phyloP scores from a whole-genome alignment of 2,329 filamentous ascomycete species.

The Niveomyces coronatus region DNA sequence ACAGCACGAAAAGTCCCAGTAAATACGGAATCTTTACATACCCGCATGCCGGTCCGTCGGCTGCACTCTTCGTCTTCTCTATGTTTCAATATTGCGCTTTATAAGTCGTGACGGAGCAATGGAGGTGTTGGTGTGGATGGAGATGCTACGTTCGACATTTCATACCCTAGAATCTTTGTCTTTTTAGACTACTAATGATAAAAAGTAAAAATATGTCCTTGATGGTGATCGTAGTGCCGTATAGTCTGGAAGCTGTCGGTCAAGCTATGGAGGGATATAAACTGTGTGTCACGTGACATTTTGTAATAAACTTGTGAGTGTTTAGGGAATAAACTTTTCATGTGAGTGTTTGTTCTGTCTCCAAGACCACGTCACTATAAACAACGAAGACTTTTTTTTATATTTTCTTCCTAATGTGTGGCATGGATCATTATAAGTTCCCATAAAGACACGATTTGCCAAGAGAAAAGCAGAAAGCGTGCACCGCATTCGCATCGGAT shows the following conservation, averaged over 20 bases:
- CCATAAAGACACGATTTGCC: too few relatives aligned
- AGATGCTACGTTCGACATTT: conserved; percentile 21
- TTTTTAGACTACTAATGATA: conserved; percentile 34
- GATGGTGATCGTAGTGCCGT: background rate
- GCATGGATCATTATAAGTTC: too few relatives aligned
- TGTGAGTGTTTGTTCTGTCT: too few relatives aligned
- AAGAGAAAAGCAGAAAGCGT: too few relatives aligned
- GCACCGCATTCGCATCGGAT: too few relatives aligned
- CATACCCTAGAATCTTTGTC: conserved; percentile 26
- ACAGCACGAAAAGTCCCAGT: conserved; percentile 81
- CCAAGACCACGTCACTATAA: too few relatives aligned
- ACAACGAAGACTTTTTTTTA: too few relatives aligned
- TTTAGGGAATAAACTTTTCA: too few relatives aligned
- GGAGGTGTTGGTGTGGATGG: conserved; percentile 24
- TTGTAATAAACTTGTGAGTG: too few relatives aligned
- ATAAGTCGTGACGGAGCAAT: conserved; percentile 25
- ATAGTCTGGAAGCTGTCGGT: background rate
- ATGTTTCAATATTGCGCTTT: conserved; percentile 30
- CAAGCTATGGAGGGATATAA: too few relatives aligned
- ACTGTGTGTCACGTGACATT: too few relatives aligned
- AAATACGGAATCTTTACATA: conserved; percentile 32
- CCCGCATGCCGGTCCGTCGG: conserved; percentile 23
- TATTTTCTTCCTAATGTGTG: too few relatives aligned
- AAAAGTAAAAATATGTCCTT: conserved; percentile 27
- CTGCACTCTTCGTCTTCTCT: conserved; percentile 28